Evolutionary conservation across 2,329 filamentous ascomycete species (phyloP).

Genomic region (Penicillium psychrosexuale): DNA sequence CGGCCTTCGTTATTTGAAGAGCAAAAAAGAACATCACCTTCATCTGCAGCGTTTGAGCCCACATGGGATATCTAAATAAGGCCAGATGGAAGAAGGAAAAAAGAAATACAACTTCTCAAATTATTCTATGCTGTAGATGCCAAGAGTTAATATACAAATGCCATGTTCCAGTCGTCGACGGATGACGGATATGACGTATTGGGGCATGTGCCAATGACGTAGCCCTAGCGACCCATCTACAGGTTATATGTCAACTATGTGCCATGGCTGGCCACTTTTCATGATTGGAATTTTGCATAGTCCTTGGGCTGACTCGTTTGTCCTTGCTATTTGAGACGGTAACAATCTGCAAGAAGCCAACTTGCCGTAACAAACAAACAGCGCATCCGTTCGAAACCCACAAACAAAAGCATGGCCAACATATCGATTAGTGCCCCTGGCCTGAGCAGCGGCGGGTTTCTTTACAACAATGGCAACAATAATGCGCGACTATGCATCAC

Average conservation of each 20-base stretch:
- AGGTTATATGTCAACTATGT: conserved; percentile 8
- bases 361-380: not conserved
- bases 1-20: not conserved
- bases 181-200: conserved; percentile 17
- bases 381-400: not conserved
- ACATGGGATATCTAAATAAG: not conserved
- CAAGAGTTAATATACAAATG: conserved; percentile 9
- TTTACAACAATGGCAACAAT: conserved; percentile 34
- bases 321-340: not conserved
- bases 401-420: conserved; percentile 26
- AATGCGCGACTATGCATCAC: conserved; percentile 36
- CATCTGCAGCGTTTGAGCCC: too few species aligned
- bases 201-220: conserved; percentile 11
- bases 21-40: too few species aligned
- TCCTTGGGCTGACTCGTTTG: not conserved
- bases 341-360: not conserved
- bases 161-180: conserved; percentile 6
- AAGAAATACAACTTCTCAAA: not conserved
- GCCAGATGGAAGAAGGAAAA: not conserved
- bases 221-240: not conserved
- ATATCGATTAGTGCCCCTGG: conserved; percentile 35
- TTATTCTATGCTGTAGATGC: not conserved
- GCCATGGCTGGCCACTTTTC: not conserved
- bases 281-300: not conserved
- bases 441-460: conserved; percentile 31